Conservation (phyloP, 345 rosid species). For the Brassica napus region Da-Ae NC_063448.1:8245001-8245500, state of each 20-base stretch:
- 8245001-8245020: conserved; percentile 40
- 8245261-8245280: conserved; percentile 47
- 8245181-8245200: conserved; percentile 41
- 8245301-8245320: conserved; percentile 52
- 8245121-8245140: conserved; percentile 70
- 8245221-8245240: too few species aligned
- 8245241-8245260: neutral
- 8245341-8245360: conserved; percentile 24
- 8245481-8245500: conserved; percentile 59
- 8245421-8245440: conserved; percentile 81
- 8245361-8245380: neutral
- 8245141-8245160: conserved; percentile 85
- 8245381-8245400: neutral
- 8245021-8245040: neutral
- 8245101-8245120: conserved; percentile 73
- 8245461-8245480: conserved; percentile 67
- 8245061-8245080: conserved; percentile 22
- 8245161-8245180: conserved; percentile 75
- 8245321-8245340: conserved; percentile 51
- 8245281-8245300: conserved; percentile 64
- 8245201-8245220: conserved; percentile 5
- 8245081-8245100: conserved; percentile 61
- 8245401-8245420: neutral
- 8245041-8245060: conserved; percentile 3
- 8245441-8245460: conserved; percentile 89